Evolutionary conservation across 2,329 filamentous ascomycete genomes (phyloP).

Genomic region (Orbilia javanica): DNA sequence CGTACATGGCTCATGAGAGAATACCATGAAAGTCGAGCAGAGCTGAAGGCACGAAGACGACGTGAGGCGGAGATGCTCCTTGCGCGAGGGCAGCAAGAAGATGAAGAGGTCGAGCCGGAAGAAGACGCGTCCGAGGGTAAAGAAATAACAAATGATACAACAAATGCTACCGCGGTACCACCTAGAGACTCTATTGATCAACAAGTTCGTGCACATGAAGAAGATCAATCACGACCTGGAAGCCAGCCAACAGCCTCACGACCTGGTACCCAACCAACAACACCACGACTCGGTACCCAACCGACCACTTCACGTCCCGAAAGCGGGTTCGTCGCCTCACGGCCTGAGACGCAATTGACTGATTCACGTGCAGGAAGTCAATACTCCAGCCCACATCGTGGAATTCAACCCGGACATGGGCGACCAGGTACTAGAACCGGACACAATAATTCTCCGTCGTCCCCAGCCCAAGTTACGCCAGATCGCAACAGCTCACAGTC

Average conservation of each 20-base stretch:
- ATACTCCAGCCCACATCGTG: not conserved
- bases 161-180: not conserved
- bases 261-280: not conserved
- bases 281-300: not conserved
- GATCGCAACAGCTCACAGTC: conserved; percentile 9
- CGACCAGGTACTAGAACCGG: not conserved
- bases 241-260: not conserved
- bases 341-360: not conserved
- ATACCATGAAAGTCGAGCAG: not conserved
- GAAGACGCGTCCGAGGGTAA: not conserved
- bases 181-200: not conserved
- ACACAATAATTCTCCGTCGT: not conserved
- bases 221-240: not conserved
- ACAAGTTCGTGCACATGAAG: not conserved
- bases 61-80: not conserved
- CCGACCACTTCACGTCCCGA: not conserved
- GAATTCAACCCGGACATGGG: too few species aligned
- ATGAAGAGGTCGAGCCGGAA: not conserved
- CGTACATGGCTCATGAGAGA: not conserved
- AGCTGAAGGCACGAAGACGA: not conserved
- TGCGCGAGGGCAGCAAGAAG: not conserved
- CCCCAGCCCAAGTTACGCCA: not conserved
- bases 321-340: too few species aligned
- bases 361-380: not conserved
- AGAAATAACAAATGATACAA: not conserved